Evolutionary conservation across 257 asterid species (phyloP).

Genomic region (Fraxinus quadrangulata): DNA sequence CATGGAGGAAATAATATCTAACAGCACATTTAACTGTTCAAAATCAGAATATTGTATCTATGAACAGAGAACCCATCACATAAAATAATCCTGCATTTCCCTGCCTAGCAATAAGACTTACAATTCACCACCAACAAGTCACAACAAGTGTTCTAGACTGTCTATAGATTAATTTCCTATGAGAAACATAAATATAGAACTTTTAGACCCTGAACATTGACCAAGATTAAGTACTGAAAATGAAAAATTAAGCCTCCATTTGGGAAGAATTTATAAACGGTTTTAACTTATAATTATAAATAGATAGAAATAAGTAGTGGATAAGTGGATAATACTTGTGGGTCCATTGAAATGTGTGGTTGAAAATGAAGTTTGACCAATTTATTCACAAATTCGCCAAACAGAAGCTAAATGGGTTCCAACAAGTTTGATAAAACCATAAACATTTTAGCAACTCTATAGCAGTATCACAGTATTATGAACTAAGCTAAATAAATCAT

Average conservation of each 20-base stretch:
- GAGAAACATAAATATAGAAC: slow-evolving; percentile 10
- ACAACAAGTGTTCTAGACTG: neutral
- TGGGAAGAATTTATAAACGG: too few relatives aligned
- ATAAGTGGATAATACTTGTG: too few relatives aligned
- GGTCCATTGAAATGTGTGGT: too few relatives aligned
- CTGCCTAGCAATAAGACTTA: neutral
- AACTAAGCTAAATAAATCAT: slow-evolving; percentile 14
- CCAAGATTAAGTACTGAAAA: slow-evolving; percentile 4
- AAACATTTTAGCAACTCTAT: neutral
- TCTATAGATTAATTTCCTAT: neutral
- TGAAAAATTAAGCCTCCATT: neutral
- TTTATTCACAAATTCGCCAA: too few relatives aligned
- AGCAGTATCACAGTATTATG: slow-evolving; percentile 1
- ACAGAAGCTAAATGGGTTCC: neutral
- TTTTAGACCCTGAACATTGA: slow-evolving; percentile 9
- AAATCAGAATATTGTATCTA: neutral
- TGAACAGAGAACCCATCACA: neutral
- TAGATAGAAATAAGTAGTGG: too few relatives aligned
- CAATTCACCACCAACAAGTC: neutral
- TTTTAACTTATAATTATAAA: too few relatives aligned
- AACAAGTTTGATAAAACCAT: slow-evolving; percentile 21
- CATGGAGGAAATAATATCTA: neutral
- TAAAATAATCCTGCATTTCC: neutral
- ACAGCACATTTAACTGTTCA: neutral
- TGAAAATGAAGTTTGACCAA: too few relatives aligned